Conservation (phyloP, 495 filamentous ascomycete species). For the Tuber microsphaerosporum region DNA sequence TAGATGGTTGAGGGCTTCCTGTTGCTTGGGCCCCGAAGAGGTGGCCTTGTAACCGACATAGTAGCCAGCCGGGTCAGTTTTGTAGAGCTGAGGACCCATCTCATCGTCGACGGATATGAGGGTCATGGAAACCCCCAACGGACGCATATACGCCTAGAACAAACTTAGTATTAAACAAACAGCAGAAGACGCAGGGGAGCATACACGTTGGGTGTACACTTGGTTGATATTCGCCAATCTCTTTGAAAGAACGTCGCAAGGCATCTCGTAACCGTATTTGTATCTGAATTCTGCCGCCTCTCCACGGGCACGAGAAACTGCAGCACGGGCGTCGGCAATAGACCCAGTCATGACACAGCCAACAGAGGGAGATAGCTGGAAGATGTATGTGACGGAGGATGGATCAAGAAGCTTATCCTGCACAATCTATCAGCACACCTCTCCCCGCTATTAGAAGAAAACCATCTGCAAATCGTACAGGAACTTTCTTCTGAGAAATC, state of each 20-base stretch:
- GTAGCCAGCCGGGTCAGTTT: slow-evolving; percentile 96
- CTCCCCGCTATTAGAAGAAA: slow-evolving; percentile 2
- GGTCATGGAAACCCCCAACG: slow-evolving; percentile 88
- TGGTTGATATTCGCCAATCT: slow-evolving; percentile 97
- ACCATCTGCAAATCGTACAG: slow-evolving; percentile 57
- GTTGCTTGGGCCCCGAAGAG: slow-evolving; percentile 91
- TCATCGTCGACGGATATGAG: slow-evolving; percentile 90
- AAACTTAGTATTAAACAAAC: slow-evolving; percentile 10
- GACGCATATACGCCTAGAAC: slow-evolving; percentile 78
- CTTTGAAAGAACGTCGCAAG: slow-evolving; percentile 92
- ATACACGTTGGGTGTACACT: slow-evolving; percentile 87
- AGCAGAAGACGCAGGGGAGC: slow-evolving; percentile 5
- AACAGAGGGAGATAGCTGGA: slow-evolving; percentile 89
- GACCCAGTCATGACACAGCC: slow-evolving; percentile 98
- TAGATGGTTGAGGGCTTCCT: slow-evolving; percentile 92
- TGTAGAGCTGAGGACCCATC: slow-evolving; percentile 92
- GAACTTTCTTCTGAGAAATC: slow-evolving; percentile 98
- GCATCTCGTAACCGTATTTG: slow-evolving; percentile 99
- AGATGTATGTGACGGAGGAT: slow-evolving; percentile 92
- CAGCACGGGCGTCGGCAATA: slow-evolving; percentile 92
- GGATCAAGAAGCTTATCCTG: slow-evolving; percentile 99
- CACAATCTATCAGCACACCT: slow-evolving; percentile 14
- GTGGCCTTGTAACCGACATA: slow-evolving; percentile 98
- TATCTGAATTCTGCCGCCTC: slow-evolving; percentile 97
- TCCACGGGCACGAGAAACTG: slow-evolving; percentile 79